phyloP scores from a whole-genome alignment of 495 filamentous ascomycete genomes.

The Cenococcum geophilum region DNA sequence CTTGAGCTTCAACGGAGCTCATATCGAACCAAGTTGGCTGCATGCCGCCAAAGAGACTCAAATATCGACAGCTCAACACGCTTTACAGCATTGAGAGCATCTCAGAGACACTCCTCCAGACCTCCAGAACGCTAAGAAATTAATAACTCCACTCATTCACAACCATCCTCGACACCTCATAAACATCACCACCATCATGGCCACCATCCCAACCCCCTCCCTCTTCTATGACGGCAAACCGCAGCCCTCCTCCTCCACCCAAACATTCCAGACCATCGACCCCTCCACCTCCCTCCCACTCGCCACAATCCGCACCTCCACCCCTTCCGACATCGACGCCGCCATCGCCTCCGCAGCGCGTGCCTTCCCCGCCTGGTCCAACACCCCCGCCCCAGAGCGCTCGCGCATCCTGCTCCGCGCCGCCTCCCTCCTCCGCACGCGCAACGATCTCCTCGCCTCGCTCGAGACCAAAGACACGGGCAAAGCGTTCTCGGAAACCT shows the following conservation, averaged over 20 bases:
- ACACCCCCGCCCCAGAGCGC: conserved; percentile 26
- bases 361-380: conserved; percentile 29
- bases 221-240: conserved; percentile 63
- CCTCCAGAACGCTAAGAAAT: too few species aligned
- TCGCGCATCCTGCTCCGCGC: conserved; percentile 30
- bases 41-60: too few species aligned
- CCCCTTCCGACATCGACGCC: conserved; percentile 22
- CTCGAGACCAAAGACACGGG: conserved; percentile 38
- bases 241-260: conserved; percentile 52
- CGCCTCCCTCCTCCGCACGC: conserved; percentile 26
- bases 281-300: conserved; percentile 60
- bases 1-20: too few species aligned
- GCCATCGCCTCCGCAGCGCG: conserved; percentile 26
- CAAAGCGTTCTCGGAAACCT: conserved; percentile 43
- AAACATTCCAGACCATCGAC: conserved; percentile 60
- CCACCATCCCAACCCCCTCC: conserved; percentile 47
- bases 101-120: too few species aligned
- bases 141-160: neutral
- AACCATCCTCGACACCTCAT: neutral
- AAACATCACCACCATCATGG: conserved; percentile 3
- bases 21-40: too few species aligned
- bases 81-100: too few species aligned
- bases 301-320: conserved; percentile 38
- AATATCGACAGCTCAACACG: too few species aligned
- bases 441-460: conserved; percentile 24